phyloP scores from a whole-genome alignment of 2,329 filamentous ascomycete genomes.

The Pseudogymnoascus sp. region DNA sequence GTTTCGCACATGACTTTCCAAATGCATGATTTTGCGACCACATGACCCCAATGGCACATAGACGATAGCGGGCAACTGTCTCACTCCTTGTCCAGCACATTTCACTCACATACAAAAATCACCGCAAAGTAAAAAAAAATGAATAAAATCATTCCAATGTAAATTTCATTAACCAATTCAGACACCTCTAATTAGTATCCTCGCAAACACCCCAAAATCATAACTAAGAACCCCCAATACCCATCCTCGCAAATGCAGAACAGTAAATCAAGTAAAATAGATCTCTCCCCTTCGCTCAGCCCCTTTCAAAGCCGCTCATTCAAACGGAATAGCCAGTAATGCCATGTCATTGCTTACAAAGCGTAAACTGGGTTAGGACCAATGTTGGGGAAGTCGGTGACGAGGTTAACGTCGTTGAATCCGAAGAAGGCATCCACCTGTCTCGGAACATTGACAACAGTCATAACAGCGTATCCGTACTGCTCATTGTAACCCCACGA shows the following conservation, averaged over 20 bases:
- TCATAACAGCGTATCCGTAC: constrained; percentile 7
- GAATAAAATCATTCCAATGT: background rate
- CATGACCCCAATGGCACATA: background rate
- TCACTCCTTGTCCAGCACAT: background rate
- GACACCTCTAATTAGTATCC: background rate
- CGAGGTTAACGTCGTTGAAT: constrained; percentile 7
- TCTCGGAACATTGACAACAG: background rate
- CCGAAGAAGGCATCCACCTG: background rate
- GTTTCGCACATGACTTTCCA: background rate
- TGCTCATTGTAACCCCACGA: constrained; percentile 3
- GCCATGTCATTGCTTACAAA: background rate
- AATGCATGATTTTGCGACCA: background rate
- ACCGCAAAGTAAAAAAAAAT: background rate
- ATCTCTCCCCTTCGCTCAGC: background rate
- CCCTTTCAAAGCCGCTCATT: background rate
- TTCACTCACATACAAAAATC: background rate
- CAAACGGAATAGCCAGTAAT: background rate
- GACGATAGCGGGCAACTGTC: background rate
- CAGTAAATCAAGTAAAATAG: background rate
- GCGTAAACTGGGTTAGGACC: background rate
- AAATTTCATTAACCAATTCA: background rate
- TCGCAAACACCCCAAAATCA: background rate
- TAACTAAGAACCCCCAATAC: background rate
- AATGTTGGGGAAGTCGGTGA: background rate
- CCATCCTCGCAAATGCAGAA: background rate